Percentiles rank a stretch among this genome's conserved stretches.
Evolutionary conservation across 192 early-diverging fungal species (phyloP).

Genomic region (Gigaspora rosea): DNA sequence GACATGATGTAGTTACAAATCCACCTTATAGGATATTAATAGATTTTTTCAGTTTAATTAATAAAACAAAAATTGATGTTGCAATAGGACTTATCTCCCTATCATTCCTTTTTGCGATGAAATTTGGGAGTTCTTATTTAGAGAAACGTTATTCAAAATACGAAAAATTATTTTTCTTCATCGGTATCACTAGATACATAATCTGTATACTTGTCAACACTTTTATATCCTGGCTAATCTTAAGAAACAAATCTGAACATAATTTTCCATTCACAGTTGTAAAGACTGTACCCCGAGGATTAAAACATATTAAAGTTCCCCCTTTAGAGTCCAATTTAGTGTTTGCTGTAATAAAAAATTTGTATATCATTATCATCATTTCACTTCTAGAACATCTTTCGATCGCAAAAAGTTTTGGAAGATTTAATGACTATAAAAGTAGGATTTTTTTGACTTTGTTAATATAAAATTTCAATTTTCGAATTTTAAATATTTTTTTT

Average conservation of each 20-base stretch:
- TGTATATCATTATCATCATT: constrained; percentile 62
- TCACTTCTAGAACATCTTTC: constrained; percentile 89
- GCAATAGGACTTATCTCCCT: constrained; percentile 60
- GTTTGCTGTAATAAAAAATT: constrained; percentile 28
- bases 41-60: not conserved
- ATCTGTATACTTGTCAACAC: not conserved
- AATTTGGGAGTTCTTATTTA: constrained; percentile 36
- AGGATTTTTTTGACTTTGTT: constrained; percentile 33
- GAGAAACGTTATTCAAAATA: constrained; percentile 50
- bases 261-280: constrained; percentile 63
- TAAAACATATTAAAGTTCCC: constrained; percentile 52
- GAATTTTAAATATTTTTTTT: not conserved
- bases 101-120: constrained; percentile 42
- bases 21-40: not conserved
- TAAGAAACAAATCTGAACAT: constrained; percentile 67
- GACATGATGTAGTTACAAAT: not conserved
- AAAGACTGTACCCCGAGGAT: constrained; percentile 72
- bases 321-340: not conserved
- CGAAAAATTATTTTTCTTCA: constrained; percentile 57
- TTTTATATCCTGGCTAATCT: constrained; percentile 38
- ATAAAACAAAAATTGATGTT: constrained; percentile 64
- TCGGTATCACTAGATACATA: constrained; percentile 39
- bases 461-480: not conserved
- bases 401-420: constrained; percentile 83
- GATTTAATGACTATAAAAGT: constrained; percentile 79